phyloP scores from a whole-genome alignment of 352 stramenopile genomes.

The Sclerospora graminicola region DNA sequence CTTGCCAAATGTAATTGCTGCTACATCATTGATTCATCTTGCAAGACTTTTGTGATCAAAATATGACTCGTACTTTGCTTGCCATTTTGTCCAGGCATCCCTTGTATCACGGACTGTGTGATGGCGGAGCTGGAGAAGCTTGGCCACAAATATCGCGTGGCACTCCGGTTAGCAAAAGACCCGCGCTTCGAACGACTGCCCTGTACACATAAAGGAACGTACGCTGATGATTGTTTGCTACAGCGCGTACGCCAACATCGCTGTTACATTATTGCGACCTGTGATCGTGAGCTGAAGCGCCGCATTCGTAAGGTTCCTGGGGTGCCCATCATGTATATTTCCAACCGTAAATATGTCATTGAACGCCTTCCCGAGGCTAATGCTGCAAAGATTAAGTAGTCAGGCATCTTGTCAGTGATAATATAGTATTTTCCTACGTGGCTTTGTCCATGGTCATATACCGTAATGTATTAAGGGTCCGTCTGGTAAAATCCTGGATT shows the following conservation, averaged over 20 bases:
- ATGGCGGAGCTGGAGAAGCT: conserved; percentile 99
- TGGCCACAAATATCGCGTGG: conserved; percentile 95
- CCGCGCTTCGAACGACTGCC: conserved; percentile 96
- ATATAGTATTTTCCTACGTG: no score
- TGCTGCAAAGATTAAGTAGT: conserved; percentile 81
- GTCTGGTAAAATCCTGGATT: no score
- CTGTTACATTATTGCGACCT: conserved; percentile 99
- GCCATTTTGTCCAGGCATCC: conserved; percentile 51
- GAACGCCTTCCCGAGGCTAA: conserved; percentile 98
- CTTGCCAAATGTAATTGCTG: conserved; percentile 92
- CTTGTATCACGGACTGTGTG: conserved; percentile 98
- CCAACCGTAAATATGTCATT: conserved; percentile 98
- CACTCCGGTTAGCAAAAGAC: conserved; percentile 93
- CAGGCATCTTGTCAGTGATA: neutral
- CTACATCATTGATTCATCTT: neutral
- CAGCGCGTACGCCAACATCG: conserved; percentile 88
- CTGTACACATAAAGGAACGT: conserved; percentile 97
- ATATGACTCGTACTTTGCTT: no score
- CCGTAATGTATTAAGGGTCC: no score
- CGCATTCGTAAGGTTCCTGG: conserved; percentile 98
- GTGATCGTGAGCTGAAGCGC: conserved; percentile 98
- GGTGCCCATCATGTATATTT: conserved; percentile 99
- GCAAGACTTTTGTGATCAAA: neutral
- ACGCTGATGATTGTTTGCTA: conserved; percentile 99
- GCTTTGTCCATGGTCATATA: no score